A percentile compares a stretch with the other conserved stretches of the same genome.
These are phyloP conservation scores for Lodderomyces theae DNA, from an alignment of 1,139 yeast genomes.

Conservation along the genomic window DNA sequence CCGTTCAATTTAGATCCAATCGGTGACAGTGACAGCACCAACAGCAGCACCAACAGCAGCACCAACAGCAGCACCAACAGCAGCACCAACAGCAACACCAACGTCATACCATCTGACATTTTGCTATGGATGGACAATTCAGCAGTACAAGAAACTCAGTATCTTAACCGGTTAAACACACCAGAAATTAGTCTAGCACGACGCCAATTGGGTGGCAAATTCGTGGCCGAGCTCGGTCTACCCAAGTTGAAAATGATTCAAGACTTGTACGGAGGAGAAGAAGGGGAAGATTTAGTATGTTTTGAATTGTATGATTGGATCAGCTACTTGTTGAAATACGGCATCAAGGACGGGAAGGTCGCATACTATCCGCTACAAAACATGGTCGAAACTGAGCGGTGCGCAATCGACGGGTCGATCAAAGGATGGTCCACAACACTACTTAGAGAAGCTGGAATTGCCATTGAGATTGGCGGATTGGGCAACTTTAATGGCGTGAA, in stretches of 20 bases:
- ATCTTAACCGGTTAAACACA: constrained; percentile 25
- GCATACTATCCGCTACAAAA: constrained; percentile 13
- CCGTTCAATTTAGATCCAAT: constrained; percentile 20
- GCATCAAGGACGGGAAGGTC: constrained; percentile 21
- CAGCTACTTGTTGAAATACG: constrained; percentile 28
- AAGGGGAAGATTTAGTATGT: constrained; percentile 26
- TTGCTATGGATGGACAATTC: constrained; percentile 60
- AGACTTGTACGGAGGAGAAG: constrained; percentile 17
- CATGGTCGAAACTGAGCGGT: constrained; percentile 12
- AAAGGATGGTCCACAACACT: constrained; percentile 46
- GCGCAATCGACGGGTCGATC: constrained; percentile 53
- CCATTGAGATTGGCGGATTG: constrained; percentile 17
- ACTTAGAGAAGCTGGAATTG: constrained; percentile 17
- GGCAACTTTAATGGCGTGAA: too few species aligned
- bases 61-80: too few species aligned
- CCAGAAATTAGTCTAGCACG: constrained; percentile 7
- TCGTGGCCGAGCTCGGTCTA: constrained; percentile 56
- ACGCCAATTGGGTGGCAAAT: constrained; percentile 40
- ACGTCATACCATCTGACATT: constrained; percentile 30
- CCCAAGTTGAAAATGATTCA: constrained; percentile 48
- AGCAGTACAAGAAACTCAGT: constrained; percentile 25
- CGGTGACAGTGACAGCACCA: too few species aligned
- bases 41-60: too few species aligned
- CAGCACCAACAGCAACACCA: too few species aligned
- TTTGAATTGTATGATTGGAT: constrained; percentile 56